phyloP scores from a whole-genome alignment of 192 early-diverging fungal genomes.

The Chytriomyces hyalinus region DNA sequence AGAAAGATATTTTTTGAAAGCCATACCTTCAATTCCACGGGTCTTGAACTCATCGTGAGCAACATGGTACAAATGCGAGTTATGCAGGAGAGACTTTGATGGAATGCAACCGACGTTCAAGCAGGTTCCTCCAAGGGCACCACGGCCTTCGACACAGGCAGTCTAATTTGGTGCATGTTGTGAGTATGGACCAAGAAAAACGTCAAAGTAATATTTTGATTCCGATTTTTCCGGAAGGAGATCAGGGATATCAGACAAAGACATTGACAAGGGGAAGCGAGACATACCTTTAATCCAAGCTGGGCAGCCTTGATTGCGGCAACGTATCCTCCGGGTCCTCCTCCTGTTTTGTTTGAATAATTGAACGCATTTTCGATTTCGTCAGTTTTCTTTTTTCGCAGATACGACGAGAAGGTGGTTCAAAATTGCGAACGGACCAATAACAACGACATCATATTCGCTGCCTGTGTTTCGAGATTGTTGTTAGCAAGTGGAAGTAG shows the following conservation, averaged over 20 bases:
- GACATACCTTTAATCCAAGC: constrained; percentile 89
- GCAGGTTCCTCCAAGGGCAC: constrained; percentile 95
- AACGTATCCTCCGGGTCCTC: constrained; percentile 97
- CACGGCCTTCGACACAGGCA: constrained; percentile 95
- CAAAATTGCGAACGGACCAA: constrained; percentile 27
- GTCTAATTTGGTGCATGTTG: constrained; percentile 59
- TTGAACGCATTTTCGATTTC: neutral
- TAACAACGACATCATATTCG: constrained; percentile 42
- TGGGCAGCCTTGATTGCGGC: constrained; percentile 99
- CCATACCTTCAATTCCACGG: constrained; percentile 89
- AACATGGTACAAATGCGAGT: constrained; percentile 96
- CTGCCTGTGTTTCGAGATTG: neutral
- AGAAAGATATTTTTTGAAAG: neutral
- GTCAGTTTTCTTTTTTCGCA: neutral
- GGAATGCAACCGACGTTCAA: constrained; percentile 99
- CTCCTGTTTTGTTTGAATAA: constrained; percentile 59
- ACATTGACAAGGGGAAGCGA: neutral
- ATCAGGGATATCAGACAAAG: neutral
- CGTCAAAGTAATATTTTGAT: no score
- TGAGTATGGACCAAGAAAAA: no score
- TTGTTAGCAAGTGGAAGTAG: neutral
- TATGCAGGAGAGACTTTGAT: constrained; percentile 98
- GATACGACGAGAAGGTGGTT: neutral
- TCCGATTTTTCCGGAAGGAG: constrained; percentile 6
- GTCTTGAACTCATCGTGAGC: constrained; percentile 89